Evolutionary conservation across 1,139 yeast species (phyloP), one percentile per base, ranked within the genome.

Genomic region (Petasospora rhodanensis): DNA sequence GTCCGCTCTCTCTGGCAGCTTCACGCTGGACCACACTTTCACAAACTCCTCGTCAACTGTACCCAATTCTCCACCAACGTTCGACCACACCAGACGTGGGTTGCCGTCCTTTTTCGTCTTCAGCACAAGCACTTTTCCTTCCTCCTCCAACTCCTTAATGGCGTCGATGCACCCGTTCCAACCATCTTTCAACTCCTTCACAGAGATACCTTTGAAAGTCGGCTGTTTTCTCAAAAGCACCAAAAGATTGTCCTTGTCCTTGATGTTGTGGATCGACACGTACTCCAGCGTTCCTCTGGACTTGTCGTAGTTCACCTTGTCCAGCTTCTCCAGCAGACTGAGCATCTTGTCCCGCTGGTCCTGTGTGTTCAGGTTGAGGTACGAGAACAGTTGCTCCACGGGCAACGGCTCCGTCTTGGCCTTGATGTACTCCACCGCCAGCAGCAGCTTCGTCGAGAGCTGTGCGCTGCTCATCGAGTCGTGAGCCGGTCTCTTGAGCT

Each of bases 121-220:
- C 46, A 86, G 65, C 4, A 91, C 96, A 27, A 91, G 67, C 25
- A 89, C 77, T 47, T 83, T 80, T 41, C 81, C 74, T 35, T 81
- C 79, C 35, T 70, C 68, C 54, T 91, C 97, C 28, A 91, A 64
- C 47, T 80, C 79, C 31, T 78, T 77, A 18, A 91, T 76, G 0
- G 93, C 83, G 6, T 74, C 76, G 29, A 81, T 58, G 55, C 96
- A 89, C n/a, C 89, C 94, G 32, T 83, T 73, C 99, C 99, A 93
- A 14, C 98, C 98, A 55, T 93, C 99, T 51, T 79, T 81, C 40
- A 93, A 68, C 51, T 89, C 96, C 53, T 85, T 85, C 19, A 91
- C 96, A 0, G 87, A 68, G 2, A 83, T 72, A 3, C 98, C 98
- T 52, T 79, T 85, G 56, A 85, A 87, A 2, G 96, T 85, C 2